Evolutionary conservation across 208 protist species (phyloP), one percentile per base, ranked within the genome.

Genomic region (Ichthyophonus hoferi): DNA sequence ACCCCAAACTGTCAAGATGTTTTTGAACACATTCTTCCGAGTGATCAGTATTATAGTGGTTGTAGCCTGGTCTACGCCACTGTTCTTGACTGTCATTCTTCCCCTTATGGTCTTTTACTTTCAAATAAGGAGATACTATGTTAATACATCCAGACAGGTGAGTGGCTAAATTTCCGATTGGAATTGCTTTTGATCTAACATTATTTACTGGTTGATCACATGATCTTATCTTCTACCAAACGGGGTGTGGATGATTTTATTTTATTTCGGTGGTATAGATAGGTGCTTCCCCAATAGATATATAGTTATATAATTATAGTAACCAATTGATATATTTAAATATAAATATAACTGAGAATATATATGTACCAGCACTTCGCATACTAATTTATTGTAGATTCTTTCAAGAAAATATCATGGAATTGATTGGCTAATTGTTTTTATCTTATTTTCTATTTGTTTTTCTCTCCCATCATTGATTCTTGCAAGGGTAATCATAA

Each of bases 101-200:
- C 84, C 89, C 0, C 86, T 96, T 35, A 79, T 83, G 17, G n/a
- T 93, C 0, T 93, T 97, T 84, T 97, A 97, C 92, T 87, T 91
- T 41, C 79, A 84, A 31, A 92, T 98, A 39, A 96, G 97, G 93
- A 42, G 92, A 3, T 96, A 96, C 86, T 98, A 92, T 78, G 79
- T 90, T 0, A 33, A 79, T 24, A 90, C 88, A 38, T 91, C 88
- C 17, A 77, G 86, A 42, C 93, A 97, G 81, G 24, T 97, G 3
- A 3, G 17, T n/a, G 34, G n/a, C n/a, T n/a, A n/a, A n/a, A n/a
- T n/a, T n/a, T n/a, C 3, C 43, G 12, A 3, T 58, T 31, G 17
- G 12, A 3, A 3, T 58, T n/a, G n/a, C n/a, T n/a, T n/a, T n/a
- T n/a, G n/a, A n/a, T n/a, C n/a, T n/a, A n/a, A n/a, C n/a, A n/a